Evolutionary conservation across 2,329 filamentous ascomycete species (phyloP).

Genomic region (Xylariaceae sp.): DNA sequence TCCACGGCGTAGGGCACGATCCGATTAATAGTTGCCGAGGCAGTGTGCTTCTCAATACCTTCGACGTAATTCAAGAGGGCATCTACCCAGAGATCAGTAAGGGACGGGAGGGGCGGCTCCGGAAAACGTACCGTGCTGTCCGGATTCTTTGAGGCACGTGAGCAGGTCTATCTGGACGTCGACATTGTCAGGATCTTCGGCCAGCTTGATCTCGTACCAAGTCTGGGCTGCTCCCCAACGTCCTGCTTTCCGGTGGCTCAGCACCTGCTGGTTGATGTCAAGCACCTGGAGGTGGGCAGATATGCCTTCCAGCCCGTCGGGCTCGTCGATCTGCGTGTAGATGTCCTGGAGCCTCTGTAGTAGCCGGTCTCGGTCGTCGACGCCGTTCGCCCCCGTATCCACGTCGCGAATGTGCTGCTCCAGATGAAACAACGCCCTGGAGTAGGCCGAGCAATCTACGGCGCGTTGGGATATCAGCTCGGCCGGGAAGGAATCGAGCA

Average conservation of each 20-base stretch:
- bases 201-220: constrained; percentile 91
- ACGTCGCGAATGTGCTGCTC: constrained; percentile 72
- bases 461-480: constrained; percentile 73
- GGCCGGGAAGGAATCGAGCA: constrained; percentile 58
- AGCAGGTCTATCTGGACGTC: constrained; percentile 78
- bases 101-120: neutral
- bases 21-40: constrained; percentile 45
- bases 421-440: constrained; percentile 86
- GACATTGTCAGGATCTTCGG: constrained; percentile 66
- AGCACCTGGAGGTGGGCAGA: constrained; percentile 78
- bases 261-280: constrained; percentile 87
- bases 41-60: constrained; percentile 50
- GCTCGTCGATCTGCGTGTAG: constrained; percentile 95
- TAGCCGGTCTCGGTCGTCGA: constrained; percentile 53
- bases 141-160: constrained; percentile 87
- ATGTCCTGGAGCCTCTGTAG: constrained; percentile 82
- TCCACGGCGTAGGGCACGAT: constrained; percentile 82
- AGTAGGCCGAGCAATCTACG: constrained; percentile 89
- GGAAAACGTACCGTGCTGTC: constrained; percentile 68
- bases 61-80: constrained; percentile 82
- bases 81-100: constrained; percentile 43
- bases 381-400: constrained; percentile 35
- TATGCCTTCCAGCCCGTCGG: constrained; percentile 91
- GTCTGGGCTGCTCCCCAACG: constrained; percentile 92
- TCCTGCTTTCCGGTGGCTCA: constrained; percentile 88